Evolutionary conservation across 176 grass and related monocot species (phyloP).

Genomic region (Echinochloa phyllopogon): DNA sequence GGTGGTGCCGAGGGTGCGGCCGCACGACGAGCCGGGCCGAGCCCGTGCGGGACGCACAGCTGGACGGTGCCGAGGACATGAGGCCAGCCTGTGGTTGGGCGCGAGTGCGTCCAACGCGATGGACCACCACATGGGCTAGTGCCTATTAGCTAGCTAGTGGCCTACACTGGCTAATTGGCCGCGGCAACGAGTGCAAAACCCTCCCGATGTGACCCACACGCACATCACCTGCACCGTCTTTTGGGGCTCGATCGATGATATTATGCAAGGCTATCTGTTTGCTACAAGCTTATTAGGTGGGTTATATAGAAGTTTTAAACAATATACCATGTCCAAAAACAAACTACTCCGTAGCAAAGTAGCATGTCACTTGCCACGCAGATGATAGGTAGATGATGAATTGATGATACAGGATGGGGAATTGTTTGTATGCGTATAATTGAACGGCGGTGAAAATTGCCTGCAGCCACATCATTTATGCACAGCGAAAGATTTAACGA

Average conservation of each 20-base stretch:
- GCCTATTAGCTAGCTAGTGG: background rate
- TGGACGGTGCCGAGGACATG: background rate
- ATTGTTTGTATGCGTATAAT: background rate
- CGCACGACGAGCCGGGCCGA: background rate
- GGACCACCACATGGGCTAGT: conserved; percentile 35
- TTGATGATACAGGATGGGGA: too few relatives aligned
- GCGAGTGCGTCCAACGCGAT: conserved; percentile 24
- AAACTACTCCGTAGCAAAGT: too few relatives aligned
- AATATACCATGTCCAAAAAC: too few relatives aligned
- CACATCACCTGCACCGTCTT: background rate
- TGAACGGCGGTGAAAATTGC: background rate
- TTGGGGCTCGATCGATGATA: background rate
- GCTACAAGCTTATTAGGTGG: too few relatives aligned
- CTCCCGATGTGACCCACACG: background rate
- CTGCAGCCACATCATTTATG: background rate
- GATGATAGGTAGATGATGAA: too few relatives aligned
- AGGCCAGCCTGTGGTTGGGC: background rate
- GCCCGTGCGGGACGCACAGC: background rate
- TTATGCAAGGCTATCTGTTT: too few relatives aligned
- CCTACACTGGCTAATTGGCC: background rate
- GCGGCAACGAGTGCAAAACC: background rate
- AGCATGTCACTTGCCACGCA: too few relatives aligned
- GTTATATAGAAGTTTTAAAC: too few relatives aligned
- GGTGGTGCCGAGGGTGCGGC: background rate
- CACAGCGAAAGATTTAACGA: background rate